Conservation (phyloP, 1,284 basidiomycete species). For the Leccinum subrobustum region DNA sequence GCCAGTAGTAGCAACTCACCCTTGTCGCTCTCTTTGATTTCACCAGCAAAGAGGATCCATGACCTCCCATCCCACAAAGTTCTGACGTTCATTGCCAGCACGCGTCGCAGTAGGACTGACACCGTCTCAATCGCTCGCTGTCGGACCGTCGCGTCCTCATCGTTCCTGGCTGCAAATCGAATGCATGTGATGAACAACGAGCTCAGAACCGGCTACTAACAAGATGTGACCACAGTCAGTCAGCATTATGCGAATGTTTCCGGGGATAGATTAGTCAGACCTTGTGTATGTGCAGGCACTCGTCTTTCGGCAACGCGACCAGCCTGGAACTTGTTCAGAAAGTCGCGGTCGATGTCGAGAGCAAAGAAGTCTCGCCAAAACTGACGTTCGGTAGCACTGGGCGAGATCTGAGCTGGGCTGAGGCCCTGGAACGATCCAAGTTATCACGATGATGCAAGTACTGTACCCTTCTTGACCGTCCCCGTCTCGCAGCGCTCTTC, state of each 20-base stretch:
- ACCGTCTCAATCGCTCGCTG: constrained; percentile 47
- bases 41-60: constrained; percentile 65
- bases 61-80: constrained; percentile 60
- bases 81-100: constrained; percentile 45
- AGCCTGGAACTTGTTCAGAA: constrained; percentile 36
- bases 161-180: constrained; percentile 22
- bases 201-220: constrained; percentile 53
- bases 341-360: constrained; percentile 48
- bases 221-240: neutral
- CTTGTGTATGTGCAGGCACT: constrained; percentile 43
- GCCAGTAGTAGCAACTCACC: constrained; percentile 34
- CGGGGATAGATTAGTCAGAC: constrained; percentile 29
- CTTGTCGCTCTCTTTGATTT: constrained; percentile 52
- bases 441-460: constrained; percentile 16
- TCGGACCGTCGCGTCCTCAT: constrained; percentile 39
- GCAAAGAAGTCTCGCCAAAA: constrained; percentile 53
- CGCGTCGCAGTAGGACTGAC: constrained; percentile 41
- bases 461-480: neutral
- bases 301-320: constrained; percentile 37
- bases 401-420: constrained; percentile 38
- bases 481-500: constrained; percentile 34
- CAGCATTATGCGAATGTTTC: constrained; percentile 1
- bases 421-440: constrained; percentile 34
- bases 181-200: constrained; percentile 47
- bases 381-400: constrained; percentile 35